These are phyloP conservation scores for Dryadomyces quercivorus DNA, from an alignment of 2,329 filamentous ascomycete species.

Conservation along the genomic window DNA sequence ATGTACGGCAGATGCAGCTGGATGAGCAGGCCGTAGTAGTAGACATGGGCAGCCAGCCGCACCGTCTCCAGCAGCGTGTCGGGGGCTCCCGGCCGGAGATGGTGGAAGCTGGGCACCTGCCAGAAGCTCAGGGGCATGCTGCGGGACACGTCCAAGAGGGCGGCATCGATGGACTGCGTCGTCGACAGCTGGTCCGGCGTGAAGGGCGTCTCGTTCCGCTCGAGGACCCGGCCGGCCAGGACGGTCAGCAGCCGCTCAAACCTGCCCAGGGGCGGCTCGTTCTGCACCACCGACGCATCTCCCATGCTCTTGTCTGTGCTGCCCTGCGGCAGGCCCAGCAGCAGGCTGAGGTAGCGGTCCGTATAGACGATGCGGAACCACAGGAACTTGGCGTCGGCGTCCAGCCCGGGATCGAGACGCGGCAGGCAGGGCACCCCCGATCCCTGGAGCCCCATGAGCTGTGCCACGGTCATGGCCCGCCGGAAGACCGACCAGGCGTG, in stretches of 20 bases:
- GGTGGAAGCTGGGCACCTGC: neutral
- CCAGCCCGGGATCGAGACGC: conserved; percentile 12
- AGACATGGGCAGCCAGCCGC: conserved; percentile 27
- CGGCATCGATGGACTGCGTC: neutral
- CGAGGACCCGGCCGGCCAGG: neutral
- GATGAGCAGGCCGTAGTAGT: conserved; percentile 27
- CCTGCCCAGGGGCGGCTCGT: neutral
- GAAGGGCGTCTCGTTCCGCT: neutral
- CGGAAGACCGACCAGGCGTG: conserved; percentile 32
- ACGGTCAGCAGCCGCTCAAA: conserved; percentile 1
- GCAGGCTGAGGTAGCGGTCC: conserved; percentile 36
- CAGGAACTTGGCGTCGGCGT: conserved; percentile 23
- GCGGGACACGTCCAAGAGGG: neutral
- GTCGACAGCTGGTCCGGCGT: neutral
- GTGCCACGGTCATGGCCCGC: conserved; percentile 25
- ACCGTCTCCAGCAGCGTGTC: conserved; percentile 15
- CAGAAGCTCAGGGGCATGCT: neutral
- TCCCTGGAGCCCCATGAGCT: conserved; percentile 7
- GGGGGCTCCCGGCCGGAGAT: neutral
- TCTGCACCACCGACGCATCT: no score
- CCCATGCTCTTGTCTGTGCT: conserved; percentile 6
- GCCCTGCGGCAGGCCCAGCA: conserved; percentile 32
- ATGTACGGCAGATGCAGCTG: conserved; percentile 33
- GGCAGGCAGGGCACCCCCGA: neutral
- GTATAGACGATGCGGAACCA: conserved; percentile 33